Conservation (phyloP, 148 eudicot genomes). For the Vaccinium corymbosum region DNA sequence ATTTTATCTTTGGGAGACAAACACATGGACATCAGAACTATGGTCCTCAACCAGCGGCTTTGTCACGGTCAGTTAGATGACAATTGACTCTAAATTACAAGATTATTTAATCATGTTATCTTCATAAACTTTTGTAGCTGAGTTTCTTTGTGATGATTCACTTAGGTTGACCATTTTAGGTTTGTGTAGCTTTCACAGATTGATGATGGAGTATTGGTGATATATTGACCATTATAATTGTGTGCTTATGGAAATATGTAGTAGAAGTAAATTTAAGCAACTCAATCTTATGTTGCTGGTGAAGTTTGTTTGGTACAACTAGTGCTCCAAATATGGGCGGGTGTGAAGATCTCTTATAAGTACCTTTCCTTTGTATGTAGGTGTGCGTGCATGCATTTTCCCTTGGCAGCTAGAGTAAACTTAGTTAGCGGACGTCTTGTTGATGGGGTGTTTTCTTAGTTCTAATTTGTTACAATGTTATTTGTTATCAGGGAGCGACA, state of each 20-base stretch:
- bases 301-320: background rate
- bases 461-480: constrained; percentile 1
- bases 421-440: background rate
- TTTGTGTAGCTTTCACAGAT: background rate
- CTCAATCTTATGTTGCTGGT: background rate
- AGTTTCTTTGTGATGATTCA: background rate
- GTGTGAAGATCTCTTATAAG: too few relatives aligned
- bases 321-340: background rate
- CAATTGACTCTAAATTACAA: background rate
- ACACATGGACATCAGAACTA: constrained; percentile 89
- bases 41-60: constrained; percentile 93
- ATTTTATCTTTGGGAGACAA: constrained; percentile 97
- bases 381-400: background rate
- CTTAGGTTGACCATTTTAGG: background rate
- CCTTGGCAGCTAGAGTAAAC: background rate
- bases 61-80: constrained; percentile 59
- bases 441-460: constrained; percentile 6
- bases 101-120: background rate
- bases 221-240: background rate
- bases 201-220: background rate
- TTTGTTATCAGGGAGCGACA: constrained; percentile 66
- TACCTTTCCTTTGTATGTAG: too few relatives aligned
- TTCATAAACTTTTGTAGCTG: background rate
- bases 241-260: background rate
- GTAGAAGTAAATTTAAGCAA: background rate